Evolutionary conservation across 129 eudicot species (phyloP), one percentile per base, ranked within the genome.

Genomic region (Centaurea solstitialis): DNA sequence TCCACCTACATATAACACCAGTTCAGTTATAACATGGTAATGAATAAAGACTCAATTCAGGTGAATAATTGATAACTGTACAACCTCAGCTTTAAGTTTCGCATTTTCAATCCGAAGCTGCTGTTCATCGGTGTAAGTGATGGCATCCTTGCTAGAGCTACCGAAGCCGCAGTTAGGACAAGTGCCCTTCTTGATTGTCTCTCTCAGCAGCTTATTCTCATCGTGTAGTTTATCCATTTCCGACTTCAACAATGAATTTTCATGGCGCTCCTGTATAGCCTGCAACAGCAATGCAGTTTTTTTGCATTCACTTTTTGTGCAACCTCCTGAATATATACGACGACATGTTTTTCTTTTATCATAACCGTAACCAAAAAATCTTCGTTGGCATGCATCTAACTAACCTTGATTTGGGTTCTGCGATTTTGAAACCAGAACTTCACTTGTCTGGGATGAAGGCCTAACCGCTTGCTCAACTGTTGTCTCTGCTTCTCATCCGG

Each of bases 351-450:
- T 57, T 50, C 57, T 23, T 50, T 45, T 15, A 53, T 10, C 21
- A 11, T 11, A 74, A 39, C 6, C 23, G 20, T 30, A 76, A 57
- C 72, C 67, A 59, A 17, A 28, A 76, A 76, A 39, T 70, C 15
- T 68, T 82, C 7, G 24, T 61, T 50, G 68, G 67, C 72, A 57
- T 50, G 73, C 78, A 80, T 28, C 79, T 41, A 24, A 45, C 22
- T 30, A 83, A 95, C 99, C 98, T 96, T 96, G 68, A 96, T 93
- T 82, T 96, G 99, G 66, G 99, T 96, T 10, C 99, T 96, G 33
- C 99, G 97, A 87, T 96, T 96, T 88, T 96, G 99, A 86, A 96
- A 96, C 99, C 99, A 96, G 87, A 96, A 96, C 72, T 96, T 96
- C 80, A 96, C 97, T 90, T 96, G 99, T 73, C 97, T 89, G 21